Evolutionary conservation across 1,284 basidiomycete genomes (phyloP), one percentile per base, ranked within the genome.

Genomic region (Trichosporon ovoides): DNA sequence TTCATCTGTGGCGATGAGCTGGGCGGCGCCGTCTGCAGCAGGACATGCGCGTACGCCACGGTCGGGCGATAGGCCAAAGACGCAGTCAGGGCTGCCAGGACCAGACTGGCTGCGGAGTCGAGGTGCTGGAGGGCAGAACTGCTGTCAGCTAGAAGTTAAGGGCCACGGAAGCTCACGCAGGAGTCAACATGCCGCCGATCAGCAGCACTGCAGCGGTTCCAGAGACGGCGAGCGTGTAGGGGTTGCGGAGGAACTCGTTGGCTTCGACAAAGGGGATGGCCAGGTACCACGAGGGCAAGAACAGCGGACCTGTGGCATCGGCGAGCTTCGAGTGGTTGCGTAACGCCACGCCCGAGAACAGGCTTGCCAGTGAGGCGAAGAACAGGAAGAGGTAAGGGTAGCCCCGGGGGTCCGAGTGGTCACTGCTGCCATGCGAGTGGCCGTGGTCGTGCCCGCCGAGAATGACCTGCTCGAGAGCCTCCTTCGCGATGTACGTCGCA

Each of bases 401-500:
- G n/a, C 66, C 58, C 13, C 73, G 71, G 35, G 43, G 40, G 20
- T 46, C 43, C 16, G 43, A 48, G 53, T 63, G 61, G n/a, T 54
- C 46, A 33, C 36, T 19, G 3, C 12, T 28, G 13, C 38, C 19
- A 46, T 57, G 16, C 48, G 62, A 24, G 53, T 67, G 62, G 11
- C 54, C 59, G 53, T 67, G 66, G 12, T 57, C 62, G 3, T 56
- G 55, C 1, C 57, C 57, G 28, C 59, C 54, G 24, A 48, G 43
- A 12, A 48, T 24, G 3, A 22, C 73, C 71, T 91, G 89, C 75
- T 93, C 91, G 3, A 96, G 80, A 0, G 89, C 88, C 79, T 97
- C 93, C 71, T 96, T 97, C 70, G 89, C 91, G 22, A 95, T 87
- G 75, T 96, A 97, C 7, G 95, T 86, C 0, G 89, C 86, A 0